Evolutionary conservation across 805 yeast genomes (phyloP).

Genomic region (Starmerella asiatica): DNA sequence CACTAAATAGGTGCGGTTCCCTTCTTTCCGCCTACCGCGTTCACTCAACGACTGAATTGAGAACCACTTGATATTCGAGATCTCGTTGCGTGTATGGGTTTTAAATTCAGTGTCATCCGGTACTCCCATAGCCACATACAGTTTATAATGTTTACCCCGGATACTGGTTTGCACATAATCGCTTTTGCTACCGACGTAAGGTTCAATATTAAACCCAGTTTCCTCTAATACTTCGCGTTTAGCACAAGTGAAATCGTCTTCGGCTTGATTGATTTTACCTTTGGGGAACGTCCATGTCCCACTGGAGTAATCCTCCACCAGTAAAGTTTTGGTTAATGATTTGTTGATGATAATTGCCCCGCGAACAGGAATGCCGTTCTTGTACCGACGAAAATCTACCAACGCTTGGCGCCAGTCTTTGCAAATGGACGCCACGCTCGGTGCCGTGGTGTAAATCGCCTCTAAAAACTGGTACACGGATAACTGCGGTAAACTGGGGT

Average conservation of each 20-base stretch:
- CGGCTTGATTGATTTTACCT: conserved; percentile 92
- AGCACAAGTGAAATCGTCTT: conserved; percentile 78
- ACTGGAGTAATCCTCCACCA: conserved; percentile 76
- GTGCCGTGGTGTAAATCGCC: conserved; percentile 66
- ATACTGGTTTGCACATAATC: conserved; percentile 68
- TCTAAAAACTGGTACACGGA: conserved; percentile 67
- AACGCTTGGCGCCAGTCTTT: conserved; percentile 44
- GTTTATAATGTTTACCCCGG: conserved; percentile 71
- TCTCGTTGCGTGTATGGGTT: conserved; percentile 81
- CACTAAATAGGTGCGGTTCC: neutral
- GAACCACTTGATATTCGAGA: conserved; percentile 67
- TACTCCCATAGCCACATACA: conserved; percentile 62
- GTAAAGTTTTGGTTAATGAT: conserved; percentile 51
- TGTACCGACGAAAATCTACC: conserved; percentile 67
- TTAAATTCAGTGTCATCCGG: conserved; percentile 63
- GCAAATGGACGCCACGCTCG: conserved; percentile 27
- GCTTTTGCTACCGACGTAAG: conserved; percentile 40
- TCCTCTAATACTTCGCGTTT: conserved; percentile 86
- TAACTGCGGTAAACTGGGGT: conserved; percentile 63
- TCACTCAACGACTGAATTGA: conserved; percentile 25
- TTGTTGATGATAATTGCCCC: conserved; percentile 82
- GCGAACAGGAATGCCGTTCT: conserved; percentile 83
- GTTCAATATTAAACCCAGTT: conserved; percentile 74
- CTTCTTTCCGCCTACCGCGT: neutral
- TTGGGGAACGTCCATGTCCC: conserved; percentile 89